Percentiles rank a stretch among this genome's conserved stretches.
These are phyloP conservation scores for Moricandia moricandioides DNA, from an alignment of 345 rosid species.

Conservation along the genomic window DNA sequence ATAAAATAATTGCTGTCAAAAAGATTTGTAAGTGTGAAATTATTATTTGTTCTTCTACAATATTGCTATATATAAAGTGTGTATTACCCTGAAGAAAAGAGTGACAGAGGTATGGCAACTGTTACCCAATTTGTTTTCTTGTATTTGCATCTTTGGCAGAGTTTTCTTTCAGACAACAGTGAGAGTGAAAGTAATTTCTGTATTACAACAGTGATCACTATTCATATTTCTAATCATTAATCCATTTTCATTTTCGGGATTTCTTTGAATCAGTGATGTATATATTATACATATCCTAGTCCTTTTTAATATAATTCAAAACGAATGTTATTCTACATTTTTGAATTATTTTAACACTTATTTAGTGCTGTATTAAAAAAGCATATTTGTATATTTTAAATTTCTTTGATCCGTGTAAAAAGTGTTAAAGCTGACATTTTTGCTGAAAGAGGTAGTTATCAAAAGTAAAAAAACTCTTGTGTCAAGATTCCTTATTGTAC, in stretches of 20 bases:
- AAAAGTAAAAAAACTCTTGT: too few species aligned
- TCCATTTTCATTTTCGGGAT: background rate
- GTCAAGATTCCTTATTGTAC: too few species aligned
- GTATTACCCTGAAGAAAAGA: background rate
- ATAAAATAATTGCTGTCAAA: slow-evolving; percentile 8
- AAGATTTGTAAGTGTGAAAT: background rate
- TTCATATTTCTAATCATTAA: background rate
- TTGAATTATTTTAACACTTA: too few species aligned
- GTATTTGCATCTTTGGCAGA: slow-evolving; percentile 8
- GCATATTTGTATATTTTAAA: background rate
- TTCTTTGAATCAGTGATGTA: background rate
- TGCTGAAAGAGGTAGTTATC: too few species aligned
- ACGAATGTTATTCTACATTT: too few species aligned
- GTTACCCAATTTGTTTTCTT: slow-evolving; percentile 19
- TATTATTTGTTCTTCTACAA: background rate
- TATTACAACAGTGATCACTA: background rate
- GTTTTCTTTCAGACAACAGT: background rate
- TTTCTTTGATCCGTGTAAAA: too few species aligned
- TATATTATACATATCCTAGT: background rate
- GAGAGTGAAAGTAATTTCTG: background rate
- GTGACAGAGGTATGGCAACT: slow-evolving; percentile 33
- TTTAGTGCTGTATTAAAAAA: too few species aligned
- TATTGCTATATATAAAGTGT: background rate
- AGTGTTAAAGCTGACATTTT: too few species aligned
- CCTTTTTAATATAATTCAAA: too few species aligned